Base-by-base conservation (phyloP, 1,139 yeast genomes). In the Kodamaea plutei region DNA sequence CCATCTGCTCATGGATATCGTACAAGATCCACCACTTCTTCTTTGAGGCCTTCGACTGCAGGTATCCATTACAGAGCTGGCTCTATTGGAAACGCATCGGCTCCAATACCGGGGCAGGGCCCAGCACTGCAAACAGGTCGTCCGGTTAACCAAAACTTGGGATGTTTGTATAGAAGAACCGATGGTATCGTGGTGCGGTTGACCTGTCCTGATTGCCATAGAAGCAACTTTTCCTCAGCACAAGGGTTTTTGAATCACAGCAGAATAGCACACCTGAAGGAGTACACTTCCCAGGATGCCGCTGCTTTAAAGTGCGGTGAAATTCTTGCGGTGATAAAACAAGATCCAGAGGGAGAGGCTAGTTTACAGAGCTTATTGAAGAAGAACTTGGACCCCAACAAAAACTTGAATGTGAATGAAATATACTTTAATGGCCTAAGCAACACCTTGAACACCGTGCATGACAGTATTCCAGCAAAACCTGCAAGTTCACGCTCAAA, bases 221-320 rank as follows among this genome's bases (percentile, higher is more conserved):
- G 91, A 34, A 70, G 77, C 30, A 83, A 82, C 40, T 84, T 84
- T 49, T 77, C 84, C 6, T 76, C 84, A 9, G 85, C 88, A 0
- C 93, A 84, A 50, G 93, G 93, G 15, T 82, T 84, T 40, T 66
- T 83, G 24, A 84, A 82, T 50, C 94, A 84, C 50, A 73, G 83
- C 39, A 61, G 93, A 39, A 71, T 81, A 16, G 84, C 89, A 4
- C 94, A 84, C 50, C 62, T 76, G n/a, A 73, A 72, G 36, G 87
- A 81, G 38, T 82, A 74, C 42, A 71, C 81, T 5, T 76, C 83
- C 6, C 91, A 82, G 47, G 89, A 82, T 41, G 73, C 81, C 8
- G 89, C 93, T 1, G 88, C 89, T 0, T 56, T 79, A 36, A 68
- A 64, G 23, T 84, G 91, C 52, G 91, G 89, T 15, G 72, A 67